phyloP scores from a whole-genome alignment of 179 eudicot genomes.

The Vitellaria paradoxa region DNA sequence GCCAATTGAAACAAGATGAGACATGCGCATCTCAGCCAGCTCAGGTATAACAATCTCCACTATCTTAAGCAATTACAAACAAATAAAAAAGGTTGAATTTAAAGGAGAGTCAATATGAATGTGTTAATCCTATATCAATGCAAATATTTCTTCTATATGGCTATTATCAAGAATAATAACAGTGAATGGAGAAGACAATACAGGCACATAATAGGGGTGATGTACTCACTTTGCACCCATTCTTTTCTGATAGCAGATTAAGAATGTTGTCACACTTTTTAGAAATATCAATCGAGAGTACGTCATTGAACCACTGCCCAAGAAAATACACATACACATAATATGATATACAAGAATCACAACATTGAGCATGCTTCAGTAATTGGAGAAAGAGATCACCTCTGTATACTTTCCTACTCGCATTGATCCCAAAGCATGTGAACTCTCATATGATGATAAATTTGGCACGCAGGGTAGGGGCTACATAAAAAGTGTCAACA shows the following conservation, averaged over 20 bases:
- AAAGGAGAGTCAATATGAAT: conserved; percentile 1
- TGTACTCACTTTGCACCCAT: conserved; percentile 63
- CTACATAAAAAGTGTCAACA: conserved; percentile 37
- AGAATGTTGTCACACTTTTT: conserved; percentile 72
- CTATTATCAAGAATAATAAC: too few relatives aligned
- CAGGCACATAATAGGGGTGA: conserved; percentile 9
- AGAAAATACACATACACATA: conserved; percentile 9
- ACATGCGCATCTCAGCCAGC: conserved; percentile 74
- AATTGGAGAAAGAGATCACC: conserved; percentile 37
- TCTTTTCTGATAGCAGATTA: conserved; percentile 50
- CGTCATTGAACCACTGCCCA: conserved; percentile 96
- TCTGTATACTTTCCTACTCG: conserved; percentile 85
- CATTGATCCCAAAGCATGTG: conserved; percentile 47
- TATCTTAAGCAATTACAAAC: conserved; percentile 35
- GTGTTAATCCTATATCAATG: neutral
- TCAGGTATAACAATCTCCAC: conserved; percentile 86
- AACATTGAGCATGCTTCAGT: neutral
- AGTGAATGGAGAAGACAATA: neutral
- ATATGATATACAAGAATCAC: neutral
- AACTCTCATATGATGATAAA: conserved; percentile 47
- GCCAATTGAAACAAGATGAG: conserved; percentile 93
- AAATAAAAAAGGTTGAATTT: conserved; percentile 5
- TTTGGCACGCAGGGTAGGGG: conserved; percentile 77
- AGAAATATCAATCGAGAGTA: conserved; percentile 73
- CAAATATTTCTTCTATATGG: neutral